Conservation (phyloP, 257 asterid species). For the Fraxinus cuspidata region DNA sequence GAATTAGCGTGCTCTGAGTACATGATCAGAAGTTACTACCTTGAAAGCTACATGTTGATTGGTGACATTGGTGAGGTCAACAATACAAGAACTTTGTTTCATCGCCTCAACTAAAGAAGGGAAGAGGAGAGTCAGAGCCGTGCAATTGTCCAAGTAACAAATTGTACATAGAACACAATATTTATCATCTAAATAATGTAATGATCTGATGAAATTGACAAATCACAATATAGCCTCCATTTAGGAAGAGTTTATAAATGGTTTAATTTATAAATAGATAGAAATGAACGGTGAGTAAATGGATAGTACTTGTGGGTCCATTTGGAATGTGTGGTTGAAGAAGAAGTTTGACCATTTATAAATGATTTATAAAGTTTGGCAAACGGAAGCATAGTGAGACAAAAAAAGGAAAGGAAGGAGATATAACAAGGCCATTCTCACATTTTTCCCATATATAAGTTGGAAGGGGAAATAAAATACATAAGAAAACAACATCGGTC, state of each 20-base stretch:
- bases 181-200: slow-evolving; percentile 5
- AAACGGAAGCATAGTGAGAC: not conserved
- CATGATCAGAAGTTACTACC: slow-evolving; percentile 45
- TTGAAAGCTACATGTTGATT: slow-evolving; percentile 86
- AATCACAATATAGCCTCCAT: not conserved
- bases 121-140: slow-evolving; percentile 29
- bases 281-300: no score
- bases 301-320: no score
- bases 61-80: slow-evolving; percentile 62
- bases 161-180: slow-evolving; percentile 13
- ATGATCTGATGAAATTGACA: slow-evolving; percentile 9
- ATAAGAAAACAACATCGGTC: not conserved
- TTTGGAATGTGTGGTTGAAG: no score
- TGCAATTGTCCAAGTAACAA: not conserved
- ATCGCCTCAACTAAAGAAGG: slow-evolving; percentile 68
- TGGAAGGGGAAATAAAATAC: not conserved
- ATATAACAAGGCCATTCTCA: not conserved
- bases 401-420: not conserved
- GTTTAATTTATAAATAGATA: no score
- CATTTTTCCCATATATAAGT: no score
- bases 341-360: no score
- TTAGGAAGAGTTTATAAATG: no score
- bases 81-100: slow-evolving; percentile 74
- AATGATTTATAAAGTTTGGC: no score
- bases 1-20: not conserved